These are phyloP conservation scores for Stachybotrys echinatus DNA, from an alignment of 2,329 filamentous ascomycete species.

Conservation along the genomic window DNA sequence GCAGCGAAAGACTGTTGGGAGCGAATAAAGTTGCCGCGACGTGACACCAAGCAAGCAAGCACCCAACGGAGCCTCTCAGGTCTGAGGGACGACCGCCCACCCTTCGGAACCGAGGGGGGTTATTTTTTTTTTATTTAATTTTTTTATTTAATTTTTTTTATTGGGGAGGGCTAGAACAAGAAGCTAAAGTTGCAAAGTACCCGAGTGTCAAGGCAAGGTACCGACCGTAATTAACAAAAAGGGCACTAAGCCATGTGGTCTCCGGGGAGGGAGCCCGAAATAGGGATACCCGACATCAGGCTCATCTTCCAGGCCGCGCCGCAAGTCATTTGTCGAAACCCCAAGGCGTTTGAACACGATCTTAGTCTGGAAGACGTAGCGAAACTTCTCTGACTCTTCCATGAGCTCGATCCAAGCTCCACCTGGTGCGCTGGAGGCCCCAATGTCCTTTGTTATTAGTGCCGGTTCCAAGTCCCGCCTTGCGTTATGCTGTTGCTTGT, in stretches of 20 bases:
- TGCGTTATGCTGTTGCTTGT: neutral
- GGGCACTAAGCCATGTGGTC: neutral
- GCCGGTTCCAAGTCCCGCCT: neutral
- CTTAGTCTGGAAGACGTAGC: neutral
- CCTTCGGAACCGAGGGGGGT: too few relatives aligned
- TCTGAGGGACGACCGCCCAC: neutral
- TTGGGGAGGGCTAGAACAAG: neutral
- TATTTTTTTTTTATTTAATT: too few relatives aligned
- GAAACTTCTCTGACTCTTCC: neutral
- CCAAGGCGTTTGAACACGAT: neutral
- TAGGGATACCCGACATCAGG: neutral
- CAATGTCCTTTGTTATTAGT: neutral
- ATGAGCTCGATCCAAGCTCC: neutral
- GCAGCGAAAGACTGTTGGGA: neutral
- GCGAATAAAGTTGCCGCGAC: neutral
- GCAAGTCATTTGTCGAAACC: neutral
- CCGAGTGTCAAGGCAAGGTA: neutral
- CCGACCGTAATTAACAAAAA: too few relatives aligned
- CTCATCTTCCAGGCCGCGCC: neutral
- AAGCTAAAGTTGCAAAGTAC: neutral
- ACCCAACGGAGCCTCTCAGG: too few relatives aligned
- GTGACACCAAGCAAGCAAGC: neutral
- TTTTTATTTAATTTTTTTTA: too few relatives aligned
- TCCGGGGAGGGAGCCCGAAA: neutral
- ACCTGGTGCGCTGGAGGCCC: neutral